phyloP scores from a whole-genome alignment of 2,329 filamentous ascomycete genomes.

The Colletotrichum shisoi region DNA sequence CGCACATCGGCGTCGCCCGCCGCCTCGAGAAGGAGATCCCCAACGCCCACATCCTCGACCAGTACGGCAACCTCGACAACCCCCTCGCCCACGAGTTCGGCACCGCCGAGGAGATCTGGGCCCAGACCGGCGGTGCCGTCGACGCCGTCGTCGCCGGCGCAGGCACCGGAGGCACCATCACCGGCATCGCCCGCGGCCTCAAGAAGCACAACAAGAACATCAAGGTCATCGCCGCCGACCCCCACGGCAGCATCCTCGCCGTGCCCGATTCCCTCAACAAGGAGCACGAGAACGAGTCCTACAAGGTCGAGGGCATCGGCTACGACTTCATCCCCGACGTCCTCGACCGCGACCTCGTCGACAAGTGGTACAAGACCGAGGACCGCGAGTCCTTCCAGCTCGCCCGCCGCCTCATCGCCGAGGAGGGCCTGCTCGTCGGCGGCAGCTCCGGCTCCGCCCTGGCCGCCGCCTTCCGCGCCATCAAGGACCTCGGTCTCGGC shows the following conservation, averaged over 20 bases:
- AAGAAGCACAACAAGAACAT: slow-evolving; percentile 85
- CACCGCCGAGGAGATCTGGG: slow-evolving; percentile 96
- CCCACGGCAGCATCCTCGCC: slow-evolving; percentile 89
- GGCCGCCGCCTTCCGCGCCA: slow-evolving; percentile 78
- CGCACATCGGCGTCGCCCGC: slow-evolving; percentile 92
- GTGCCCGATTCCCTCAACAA: slow-evolving; percentile 81
- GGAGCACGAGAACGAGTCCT: slow-evolving; percentile 79
- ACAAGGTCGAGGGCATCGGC: slow-evolving; percentile 98
- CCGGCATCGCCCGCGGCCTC: slow-evolving; percentile 83
- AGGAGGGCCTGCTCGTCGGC: slow-evolving; percentile 92
- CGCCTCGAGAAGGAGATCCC: slow-evolving; percentile 94
- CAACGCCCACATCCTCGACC: slow-evolving; percentile 95
- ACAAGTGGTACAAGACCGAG: slow-evolving; percentile 98
- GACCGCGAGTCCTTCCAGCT: slow-evolving; percentile 90
- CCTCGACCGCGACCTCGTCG: slow-evolving; percentile 78
- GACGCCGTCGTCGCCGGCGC: slow-evolving; percentile 88
- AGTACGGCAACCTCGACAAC: slow-evolving; percentile 92
- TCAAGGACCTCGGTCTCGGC: slow-evolving; percentile 77
- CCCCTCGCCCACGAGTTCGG: slow-evolving; percentile 92
- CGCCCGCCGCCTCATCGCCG: slow-evolving; percentile 87
- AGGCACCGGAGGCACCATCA: slow-evolving; percentile 94
- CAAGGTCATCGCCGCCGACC: slow-evolving; percentile 92
- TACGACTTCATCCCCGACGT: slow-evolving; percentile 99
- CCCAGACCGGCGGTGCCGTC: slow-evolving; percentile 83
- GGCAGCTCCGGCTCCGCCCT: slow-evolving; percentile 94